These are phyloP conservation scores for Melanopsichium pennsylvanicum DNA, from an alignment of 1,284 basidiomycete species.

Conservation along the genomic window DNA sequence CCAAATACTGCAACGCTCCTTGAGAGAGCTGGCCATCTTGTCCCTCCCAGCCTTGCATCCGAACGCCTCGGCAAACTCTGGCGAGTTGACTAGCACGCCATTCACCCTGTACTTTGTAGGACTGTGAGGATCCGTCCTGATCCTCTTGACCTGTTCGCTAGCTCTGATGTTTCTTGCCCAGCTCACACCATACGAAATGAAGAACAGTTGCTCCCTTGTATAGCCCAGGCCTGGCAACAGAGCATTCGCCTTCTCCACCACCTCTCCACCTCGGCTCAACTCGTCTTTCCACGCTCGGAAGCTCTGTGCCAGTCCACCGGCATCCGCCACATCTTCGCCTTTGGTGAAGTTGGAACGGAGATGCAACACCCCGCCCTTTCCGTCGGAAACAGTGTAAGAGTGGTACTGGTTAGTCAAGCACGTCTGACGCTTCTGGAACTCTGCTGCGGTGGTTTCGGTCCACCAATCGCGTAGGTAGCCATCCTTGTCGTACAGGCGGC, in stretches of 20 bases:
- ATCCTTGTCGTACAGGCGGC: conserved; percentile 72
- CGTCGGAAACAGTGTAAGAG: conserved; percentile 81
- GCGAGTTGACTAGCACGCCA: conserved; percentile 54
- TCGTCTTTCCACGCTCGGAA: conserved; percentile 65
- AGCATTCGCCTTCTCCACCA: conserved; percentile 53
- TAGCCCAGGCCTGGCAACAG: conserved; percentile 65
- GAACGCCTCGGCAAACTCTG: conserved; percentile 58
- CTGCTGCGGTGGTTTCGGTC: conserved; percentile 77
- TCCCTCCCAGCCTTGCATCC: conserved; percentile 57
- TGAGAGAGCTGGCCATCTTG: conserved; percentile 45
- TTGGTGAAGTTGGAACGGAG: conserved; percentile 77
- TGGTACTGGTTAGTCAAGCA: conserved; percentile 91
- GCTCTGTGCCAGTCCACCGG: conserved; percentile 66
- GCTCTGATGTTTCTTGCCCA: conserved; percentile 58
- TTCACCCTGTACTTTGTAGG: conserved; percentile 61
- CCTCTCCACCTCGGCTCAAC: conserved; percentile 45
- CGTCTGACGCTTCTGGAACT: conserved; percentile 82
- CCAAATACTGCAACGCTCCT: conserved; percentile 62
- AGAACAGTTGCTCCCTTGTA: conserved; percentile 66
- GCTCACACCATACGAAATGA: conserved; percentile 60
- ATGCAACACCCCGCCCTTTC: conserved; percentile 80
- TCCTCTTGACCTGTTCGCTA: conserved; percentile 54
- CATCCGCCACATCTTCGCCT: conserved; percentile 77
- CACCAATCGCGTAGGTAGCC: conserved; percentile 78
- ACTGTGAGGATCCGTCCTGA: conserved; percentile 62